Conservation (phyloP, 495 filamentous ascomycete genomes). For the Aspergillus conjunctus region DNA sequence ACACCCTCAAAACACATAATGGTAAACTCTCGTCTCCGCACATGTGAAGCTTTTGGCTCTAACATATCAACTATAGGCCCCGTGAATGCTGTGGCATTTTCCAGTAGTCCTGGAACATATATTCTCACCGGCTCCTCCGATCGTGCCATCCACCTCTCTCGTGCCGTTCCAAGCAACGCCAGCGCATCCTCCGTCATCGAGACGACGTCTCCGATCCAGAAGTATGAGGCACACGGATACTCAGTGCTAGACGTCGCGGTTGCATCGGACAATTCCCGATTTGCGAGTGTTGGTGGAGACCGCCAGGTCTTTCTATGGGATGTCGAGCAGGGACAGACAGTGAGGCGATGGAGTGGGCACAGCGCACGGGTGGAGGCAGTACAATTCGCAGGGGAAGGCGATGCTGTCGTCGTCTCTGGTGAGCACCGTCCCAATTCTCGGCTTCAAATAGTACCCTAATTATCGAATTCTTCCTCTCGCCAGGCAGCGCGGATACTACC, state of each 20-base stretch:
- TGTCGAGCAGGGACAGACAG: slow-evolving; percentile 72
- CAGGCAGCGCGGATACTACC: slow-evolving; percentile 77
- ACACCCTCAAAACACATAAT: slow-evolving; percentile 52
- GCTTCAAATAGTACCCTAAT: neutral
- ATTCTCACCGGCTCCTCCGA: slow-evolving; percentile 86
- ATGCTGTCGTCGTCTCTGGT: slow-evolving; percentile 67
- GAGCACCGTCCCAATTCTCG: slow-evolving; percentile 17
- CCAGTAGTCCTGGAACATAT: slow-evolving; percentile 43
- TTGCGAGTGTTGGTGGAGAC: slow-evolving; percentile 84
- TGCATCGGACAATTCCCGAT: slow-evolving; percentile 73
- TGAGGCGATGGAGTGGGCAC: slow-evolving; percentile 76
- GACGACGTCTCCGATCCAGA: slow-evolving; percentile 68
- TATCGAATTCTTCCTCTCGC: neutral
- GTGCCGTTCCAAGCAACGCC: slow-evolving; percentile 52
- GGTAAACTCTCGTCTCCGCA: slow-evolving; percentile 27
- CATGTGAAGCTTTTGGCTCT: neutral
- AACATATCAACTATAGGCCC: slow-evolving; percentile 30
- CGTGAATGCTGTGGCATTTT: slow-evolving; percentile 47
- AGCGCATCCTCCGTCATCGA: slow-evolving; percentile 37
- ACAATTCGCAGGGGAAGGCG: slow-evolving; percentile 71
- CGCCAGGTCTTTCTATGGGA: slow-evolving; percentile 92
- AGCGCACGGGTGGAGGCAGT: slow-evolving; percentile 73
- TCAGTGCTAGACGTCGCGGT: slow-evolving; percentile 81
- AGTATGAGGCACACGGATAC: slow-evolving; percentile 88
- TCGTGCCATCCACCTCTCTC: slow-evolving; percentile 81